Evolutionary conservation across 352 stramenopile genomes (phyloP).

Genomic region (Pythium guiyangense): DNA sequence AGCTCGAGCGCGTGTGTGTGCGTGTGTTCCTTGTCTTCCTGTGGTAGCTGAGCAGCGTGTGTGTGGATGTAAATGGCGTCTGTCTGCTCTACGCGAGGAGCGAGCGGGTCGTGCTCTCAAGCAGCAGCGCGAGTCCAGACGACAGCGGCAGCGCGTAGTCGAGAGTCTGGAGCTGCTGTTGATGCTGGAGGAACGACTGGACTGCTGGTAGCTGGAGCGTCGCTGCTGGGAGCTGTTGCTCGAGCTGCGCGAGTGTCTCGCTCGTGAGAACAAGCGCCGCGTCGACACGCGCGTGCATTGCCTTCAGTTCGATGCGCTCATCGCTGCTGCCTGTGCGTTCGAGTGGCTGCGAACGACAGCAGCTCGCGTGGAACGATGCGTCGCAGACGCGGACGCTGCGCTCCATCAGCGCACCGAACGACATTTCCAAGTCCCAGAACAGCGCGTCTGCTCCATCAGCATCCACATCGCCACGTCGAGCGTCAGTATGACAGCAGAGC

Average conservation of each 20-base stretch:
- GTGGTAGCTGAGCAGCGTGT: no score
- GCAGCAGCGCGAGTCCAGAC: constrained; percentile 4
- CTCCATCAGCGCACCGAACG: constrained; percentile 10
- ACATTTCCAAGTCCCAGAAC: constrained; percentile 16
- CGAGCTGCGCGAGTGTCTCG: constrained; percentile 7
- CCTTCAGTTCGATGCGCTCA: background rate
- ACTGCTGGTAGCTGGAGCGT: constrained; percentile 1
- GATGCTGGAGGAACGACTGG: constrained; percentile 1
- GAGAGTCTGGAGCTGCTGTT: background rate
- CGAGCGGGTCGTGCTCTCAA: constrained; percentile 7
- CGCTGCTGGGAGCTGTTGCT: constrained; percentile 1
- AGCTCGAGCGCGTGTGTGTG: no score
- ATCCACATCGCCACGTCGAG: background rate
- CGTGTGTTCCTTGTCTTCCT: no score
- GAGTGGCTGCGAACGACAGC: background rate
- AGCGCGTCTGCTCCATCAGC: constrained; percentile 8
- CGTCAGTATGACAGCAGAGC: background rate
- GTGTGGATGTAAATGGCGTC: no score
- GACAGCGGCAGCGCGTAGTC: no score
- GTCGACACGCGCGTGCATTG: background rate
- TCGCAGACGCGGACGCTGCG: constrained; percentile 15
- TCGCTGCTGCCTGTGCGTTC: no score
- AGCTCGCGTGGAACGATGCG: constrained; percentile 7
- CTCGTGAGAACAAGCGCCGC: background rate
- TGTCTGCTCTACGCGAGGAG: background rate